These are phyloP conservation scores for Oropetium thomaeum DNA, from an alignment of 176 grass and related monocot genomes.

Conservation along the genomic window DNA sequence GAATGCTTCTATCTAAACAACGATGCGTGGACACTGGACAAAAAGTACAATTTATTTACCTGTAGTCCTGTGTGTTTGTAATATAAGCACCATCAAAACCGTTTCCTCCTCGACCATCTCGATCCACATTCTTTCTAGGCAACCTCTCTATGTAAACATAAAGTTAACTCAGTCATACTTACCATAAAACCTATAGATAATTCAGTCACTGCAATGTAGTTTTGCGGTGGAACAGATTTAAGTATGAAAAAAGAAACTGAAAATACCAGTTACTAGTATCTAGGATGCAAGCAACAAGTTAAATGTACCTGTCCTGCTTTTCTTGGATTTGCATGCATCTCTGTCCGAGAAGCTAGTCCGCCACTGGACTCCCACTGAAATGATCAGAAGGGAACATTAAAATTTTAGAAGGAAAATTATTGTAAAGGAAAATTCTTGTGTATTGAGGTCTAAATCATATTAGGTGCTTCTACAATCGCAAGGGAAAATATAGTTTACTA, in stretches of 20 bases:
- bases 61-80: slow-evolving; percentile 87
- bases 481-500: background rate
- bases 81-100: slow-evolving; percentile 55
- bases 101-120: slow-evolving; percentile 41
- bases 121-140: slow-evolving; percentile 50
- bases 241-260: background rate
- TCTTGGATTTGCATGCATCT: slow-evolving; percentile 76
- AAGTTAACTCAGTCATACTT: slow-evolving; percentile 3
- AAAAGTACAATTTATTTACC: slow-evolving; percentile 45
- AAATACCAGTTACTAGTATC: slow-evolving; percentile 28
- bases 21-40: background rate
- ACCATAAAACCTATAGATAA: background rate
- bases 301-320: slow-evolving; percentile 81
- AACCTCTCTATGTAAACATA: slow-evolving; percentile 56
- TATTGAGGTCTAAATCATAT: slow-evolving; percentile 15
- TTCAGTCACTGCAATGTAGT: slow-evolving; percentile 5
- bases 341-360: slow-evolving; percentile 78
- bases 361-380: slow-evolving; percentile 55
- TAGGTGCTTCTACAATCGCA: slow-evolving; percentile 29
- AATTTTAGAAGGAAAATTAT: too few relatives aligned
- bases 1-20: slow-evolving; percentile 8
- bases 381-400: slow-evolving; percentile 14
- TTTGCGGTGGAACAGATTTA: slow-evolving; percentile 10
- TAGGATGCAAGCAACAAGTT: slow-evolving; percentile 4
- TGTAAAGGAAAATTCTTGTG: slow-evolving; percentile 16